These are phyloP conservation scores for Aspergillus carlsbadensis DNA, from an alignment of 495 filamentous ascomycete species.

Conservation along the genomic window DNA sequence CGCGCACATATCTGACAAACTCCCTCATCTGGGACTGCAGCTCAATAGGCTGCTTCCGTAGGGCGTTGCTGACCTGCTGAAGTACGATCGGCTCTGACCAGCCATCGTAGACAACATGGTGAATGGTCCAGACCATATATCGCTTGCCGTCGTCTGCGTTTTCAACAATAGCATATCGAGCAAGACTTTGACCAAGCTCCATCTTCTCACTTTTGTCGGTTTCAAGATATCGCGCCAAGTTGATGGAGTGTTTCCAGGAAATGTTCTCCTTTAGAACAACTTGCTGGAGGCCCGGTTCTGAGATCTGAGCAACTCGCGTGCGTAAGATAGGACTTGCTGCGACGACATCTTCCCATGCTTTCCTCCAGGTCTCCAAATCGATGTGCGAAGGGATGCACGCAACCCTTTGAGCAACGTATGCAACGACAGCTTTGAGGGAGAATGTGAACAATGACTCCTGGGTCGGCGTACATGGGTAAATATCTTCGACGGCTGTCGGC, in stretches of 20 bases:
- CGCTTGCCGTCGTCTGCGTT: conserved; percentile 28
- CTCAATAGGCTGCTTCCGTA: conserved; percentile 21
- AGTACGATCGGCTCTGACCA: conserved; percentile 61
- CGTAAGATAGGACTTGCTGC: conserved; percentile 53
- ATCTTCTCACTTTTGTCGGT: conserved; percentile 47
- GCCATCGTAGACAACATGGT: conserved; percentile 69
- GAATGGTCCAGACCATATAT: conserved; percentile 61
- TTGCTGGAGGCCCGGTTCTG: conserved; percentile 55
- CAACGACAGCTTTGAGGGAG: conserved; percentile 53
- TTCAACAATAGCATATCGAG: conserved; percentile 53
- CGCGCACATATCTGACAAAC: conserved; percentile 43
- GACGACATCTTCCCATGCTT: conserved; percentile 50
- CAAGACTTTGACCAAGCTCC: conserved; percentile 54
- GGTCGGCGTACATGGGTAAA: conserved; percentile 64
- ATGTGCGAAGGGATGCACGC: conserved; percentile 39
- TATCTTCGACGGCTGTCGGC: conserved; percentile 37
- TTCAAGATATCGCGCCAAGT: conserved; percentile 50
- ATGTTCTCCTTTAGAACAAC: conserved; percentile 51
- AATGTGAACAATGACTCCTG: conserved; percentile 65
- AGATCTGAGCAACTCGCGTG: conserved; percentile 57
- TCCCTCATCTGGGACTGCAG: conserved; percentile 34
- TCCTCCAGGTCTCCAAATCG: conserved; percentile 37
- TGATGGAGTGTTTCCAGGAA: conserved; percentile 37
- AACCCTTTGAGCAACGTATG: conserved; percentile 57
- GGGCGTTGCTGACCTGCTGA: conserved; percentile 47